These are phyloP conservation scores for Aspergillus unguis DNA, from an alignment of 2,329 filamentous ascomycete species.

Conservation along the genomic window DNA sequence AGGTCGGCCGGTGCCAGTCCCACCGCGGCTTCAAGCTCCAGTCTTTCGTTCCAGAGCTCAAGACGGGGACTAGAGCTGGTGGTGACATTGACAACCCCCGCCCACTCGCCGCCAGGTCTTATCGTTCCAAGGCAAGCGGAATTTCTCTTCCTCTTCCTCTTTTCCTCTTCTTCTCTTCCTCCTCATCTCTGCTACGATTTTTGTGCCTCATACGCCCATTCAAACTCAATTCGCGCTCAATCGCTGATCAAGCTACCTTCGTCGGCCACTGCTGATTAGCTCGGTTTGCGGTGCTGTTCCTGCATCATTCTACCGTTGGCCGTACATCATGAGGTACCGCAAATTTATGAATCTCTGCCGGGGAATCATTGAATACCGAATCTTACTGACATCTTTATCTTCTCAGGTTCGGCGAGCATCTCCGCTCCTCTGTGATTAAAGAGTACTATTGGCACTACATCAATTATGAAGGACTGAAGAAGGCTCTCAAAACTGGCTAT, in stretches of 20 bases:
- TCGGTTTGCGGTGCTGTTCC: background rate
- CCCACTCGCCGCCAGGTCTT: background rate
- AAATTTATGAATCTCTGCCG: background rate
- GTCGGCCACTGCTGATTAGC: background rate
- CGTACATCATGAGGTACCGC: slow-evolving; percentile 21
- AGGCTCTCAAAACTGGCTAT: slow-evolving; percentile 72
- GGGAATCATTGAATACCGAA: background rate
- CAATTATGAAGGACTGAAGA: slow-evolving; percentile 91
- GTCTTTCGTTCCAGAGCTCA: background rate
- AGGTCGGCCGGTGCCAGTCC: background rate
- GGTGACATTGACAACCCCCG: background rate
- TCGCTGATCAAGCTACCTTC: background rate
- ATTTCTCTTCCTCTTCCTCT: background rate
- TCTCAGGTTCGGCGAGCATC: slow-evolving; percentile 84
- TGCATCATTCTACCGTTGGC: background rate
- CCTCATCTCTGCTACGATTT: background rate
- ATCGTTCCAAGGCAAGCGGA: background rate
- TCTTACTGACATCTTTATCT: slow-evolving; percentile 14
- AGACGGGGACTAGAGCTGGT: background rate
- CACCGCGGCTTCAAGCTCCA: slow-evolving; percentile 2
- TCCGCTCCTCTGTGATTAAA: slow-evolving; percentile 91
- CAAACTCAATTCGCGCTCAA: background rate
- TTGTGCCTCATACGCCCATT: background rate
- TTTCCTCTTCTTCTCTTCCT: background rate
- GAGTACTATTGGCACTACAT: slow-evolving; percentile 99